Base-by-base conservation (phyloP, 1,139 yeast species). In the Candida gigantensis region DNA sequence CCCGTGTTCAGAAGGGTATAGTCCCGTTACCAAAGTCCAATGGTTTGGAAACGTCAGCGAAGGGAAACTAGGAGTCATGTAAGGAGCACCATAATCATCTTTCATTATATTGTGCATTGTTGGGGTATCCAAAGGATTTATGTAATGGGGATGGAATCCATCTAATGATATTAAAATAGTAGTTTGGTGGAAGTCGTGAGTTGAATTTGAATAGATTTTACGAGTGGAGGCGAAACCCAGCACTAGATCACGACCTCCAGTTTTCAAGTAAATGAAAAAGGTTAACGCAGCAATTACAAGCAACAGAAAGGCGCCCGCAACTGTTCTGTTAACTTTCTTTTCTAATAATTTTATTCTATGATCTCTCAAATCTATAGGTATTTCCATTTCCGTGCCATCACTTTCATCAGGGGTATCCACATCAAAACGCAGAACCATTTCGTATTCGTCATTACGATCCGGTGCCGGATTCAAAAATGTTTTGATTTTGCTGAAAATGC, bases 131-230 rank as follows among this genome's bases (percentile, higher is more conserved):
- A 70, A 65, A 5, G 74, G 55, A 17, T 81, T 79, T n/a, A 89
- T 77, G 53, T 87, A 86, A 52, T 87, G 94, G 7, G 97, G 97
- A 55, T 89, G 95, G 60, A 89, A 85, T 9, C 96, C 96, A 55
- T 86, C 96, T 28, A 89, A 58, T 0, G 96, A 86, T 2, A 89
- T 66, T 36, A 88, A 58, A 1, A 89, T 61, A 0, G 97, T 89
- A 3, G 96, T 80, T 14, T 94, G 87, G 47, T 81, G 68, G 58
- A 82, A 88, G 1, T 65, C 63, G 44, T 80, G 81, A 0, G 96
- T 86, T 3, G 92, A 86, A 55, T 89, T 89, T 14, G 72, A 62
- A 16, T 77, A 51, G 1, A 60, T 34, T 2, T 50, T 12, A 11
- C 33, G 33, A 25, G n/a, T 25, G 17, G 9, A 25, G 6, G 27